phyloP scores from a whole-genome alignment of 1,139 yeast genomes.

The Barnettozyma hawaiiensis region DNA sequence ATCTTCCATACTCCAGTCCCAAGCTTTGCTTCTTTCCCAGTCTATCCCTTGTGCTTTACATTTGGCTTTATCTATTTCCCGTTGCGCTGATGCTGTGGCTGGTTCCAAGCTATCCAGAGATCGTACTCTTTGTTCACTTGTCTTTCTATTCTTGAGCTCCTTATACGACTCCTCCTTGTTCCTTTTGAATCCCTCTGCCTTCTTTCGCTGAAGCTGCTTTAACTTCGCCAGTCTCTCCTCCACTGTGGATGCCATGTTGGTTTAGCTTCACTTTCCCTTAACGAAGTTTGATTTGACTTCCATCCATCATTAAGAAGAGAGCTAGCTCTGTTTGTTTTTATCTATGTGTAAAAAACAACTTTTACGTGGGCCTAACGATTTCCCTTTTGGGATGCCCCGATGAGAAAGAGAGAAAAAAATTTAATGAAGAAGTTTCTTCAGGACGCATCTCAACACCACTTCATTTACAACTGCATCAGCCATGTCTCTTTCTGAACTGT shows the following conservation, averaged over 20 bases:
- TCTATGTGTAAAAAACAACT: too few species aligned
- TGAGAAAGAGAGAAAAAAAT: conserved; percentile 8
- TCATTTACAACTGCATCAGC: too few species aligned
- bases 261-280: too few species aligned
- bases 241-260: conserved; percentile 4
- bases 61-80: conserved; percentile 36
- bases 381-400: conserved; percentile 3
- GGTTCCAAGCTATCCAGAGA: conserved; percentile 29
- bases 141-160: conserved; percentile 34
- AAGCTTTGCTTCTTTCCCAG: conserved; percentile 39
- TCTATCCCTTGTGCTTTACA: conserved; percentile 36
- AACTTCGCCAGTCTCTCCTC: conserved; percentile 24
- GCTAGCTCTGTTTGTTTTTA: too few species aligned
- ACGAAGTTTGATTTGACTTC: too few species aligned
- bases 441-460: too few species aligned
- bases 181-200: conserved; percentile 28
- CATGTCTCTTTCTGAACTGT: conserved; percentile 24
- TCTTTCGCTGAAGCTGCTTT: conserved; percentile 28
- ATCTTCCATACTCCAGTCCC: conserved; percentile 66
- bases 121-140: conserved; percentile 28
- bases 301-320: too few species aligned
- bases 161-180: conserved; percentile 39
- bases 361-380: conserved; percentile 2
- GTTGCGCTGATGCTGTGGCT: conserved; percentile 24
- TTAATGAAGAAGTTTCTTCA: neutral